phyloP scores from a whole-genome alignment of 2,329 filamentous ascomycete genomes.

The Chaetomium sp. region DNA sequence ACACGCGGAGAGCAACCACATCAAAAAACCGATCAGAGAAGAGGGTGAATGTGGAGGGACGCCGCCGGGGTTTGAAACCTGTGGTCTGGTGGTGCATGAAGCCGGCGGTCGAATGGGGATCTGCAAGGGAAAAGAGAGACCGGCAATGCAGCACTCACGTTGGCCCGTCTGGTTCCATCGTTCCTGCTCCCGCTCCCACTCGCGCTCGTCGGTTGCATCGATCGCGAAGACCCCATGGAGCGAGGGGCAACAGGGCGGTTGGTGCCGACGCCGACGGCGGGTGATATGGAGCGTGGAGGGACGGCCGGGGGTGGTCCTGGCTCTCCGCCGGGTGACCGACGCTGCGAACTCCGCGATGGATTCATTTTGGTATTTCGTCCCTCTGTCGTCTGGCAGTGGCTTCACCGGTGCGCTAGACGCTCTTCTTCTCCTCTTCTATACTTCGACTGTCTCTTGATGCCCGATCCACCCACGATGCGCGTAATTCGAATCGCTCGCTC shows the following conservation, averaged over 20 bases:
- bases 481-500: conserved; percentile 6
- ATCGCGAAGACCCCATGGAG: conserved; percentile 64
- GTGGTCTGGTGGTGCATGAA: conserved; percentile 26
- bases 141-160: conserved; percentile 54
- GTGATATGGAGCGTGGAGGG: conserved; percentile 61
- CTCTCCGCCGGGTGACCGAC: conserved; percentile 65
- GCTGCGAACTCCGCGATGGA: conserved; percentile 49
- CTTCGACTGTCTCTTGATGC: conserved; percentile 17
- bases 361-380: conserved; percentile 22
- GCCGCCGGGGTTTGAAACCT: conserved; percentile 13
- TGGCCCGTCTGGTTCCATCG: conserved; percentile 54
- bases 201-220: conserved; percentile 45
- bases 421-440: neutral
- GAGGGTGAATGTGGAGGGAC: conserved; percentile 7
- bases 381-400: neutral
- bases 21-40: conserved; percentile 1
- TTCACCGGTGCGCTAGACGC: neutral
- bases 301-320: conserved; percentile 60
- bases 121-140: conserved; percentile 27
- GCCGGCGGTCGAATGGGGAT: conserved; percentile 28
- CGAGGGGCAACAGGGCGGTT: conserved; percentile 53
- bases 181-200: conserved; percentile 39
- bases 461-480: conserved; percentile 8
- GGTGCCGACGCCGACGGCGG: conserved; percentile 52
- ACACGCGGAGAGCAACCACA: conserved; percentile 3